Evolutionary conservation across 768 basidiomycete species (phyloP).

Genomic region (Kwoniella mangroviensis): DNA sequence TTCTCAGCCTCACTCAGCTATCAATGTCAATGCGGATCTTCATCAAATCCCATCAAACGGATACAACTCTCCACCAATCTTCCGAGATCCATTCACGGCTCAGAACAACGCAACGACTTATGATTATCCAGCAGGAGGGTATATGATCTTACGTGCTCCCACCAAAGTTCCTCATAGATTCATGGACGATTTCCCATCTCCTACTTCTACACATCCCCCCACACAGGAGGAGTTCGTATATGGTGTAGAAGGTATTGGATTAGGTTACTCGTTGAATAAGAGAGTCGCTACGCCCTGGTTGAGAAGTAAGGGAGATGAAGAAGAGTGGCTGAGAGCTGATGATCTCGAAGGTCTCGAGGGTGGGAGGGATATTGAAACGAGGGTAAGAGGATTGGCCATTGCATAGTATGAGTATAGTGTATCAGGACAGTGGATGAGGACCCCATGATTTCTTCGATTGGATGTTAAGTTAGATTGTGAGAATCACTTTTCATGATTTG

Average conservation of each 20-base stretch:
- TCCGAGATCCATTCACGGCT: conserved; percentile 19
- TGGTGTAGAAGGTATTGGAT: conserved; percentile 13
- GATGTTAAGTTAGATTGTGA: no score
- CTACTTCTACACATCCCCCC: neutral
- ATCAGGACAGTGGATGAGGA: no score
- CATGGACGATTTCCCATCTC: conserved; percentile 17
- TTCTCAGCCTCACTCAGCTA: no score
- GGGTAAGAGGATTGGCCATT: conserved; percentile 12
- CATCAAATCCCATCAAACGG: neutral
- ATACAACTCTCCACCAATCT: neutral
- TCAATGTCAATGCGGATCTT: neutral
- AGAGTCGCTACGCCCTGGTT: conserved; percentile 32
- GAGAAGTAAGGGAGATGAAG: conserved; percentile 15
- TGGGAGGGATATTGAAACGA: conserved; percentile 2
- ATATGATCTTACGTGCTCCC: conserved; percentile 26
- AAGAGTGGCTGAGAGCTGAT: conserved; percentile 27
- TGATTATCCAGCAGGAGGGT: conserved; percentile 9
- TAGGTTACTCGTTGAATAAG: conserved; percentile 31
- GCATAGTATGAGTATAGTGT: neutral
- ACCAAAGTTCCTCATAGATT: neutral
- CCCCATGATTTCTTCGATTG: no score
- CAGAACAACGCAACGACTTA: neutral
- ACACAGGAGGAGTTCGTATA: neutral
- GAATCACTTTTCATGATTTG: neutral
- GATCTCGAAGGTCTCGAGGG: conserved; percentile 10